These are phyloP conservation scores for Aureobasidium namibiae DNA, from an alignment of 2,329 filamentous ascomycete genomes.

Conservation along the genomic window DNA sequence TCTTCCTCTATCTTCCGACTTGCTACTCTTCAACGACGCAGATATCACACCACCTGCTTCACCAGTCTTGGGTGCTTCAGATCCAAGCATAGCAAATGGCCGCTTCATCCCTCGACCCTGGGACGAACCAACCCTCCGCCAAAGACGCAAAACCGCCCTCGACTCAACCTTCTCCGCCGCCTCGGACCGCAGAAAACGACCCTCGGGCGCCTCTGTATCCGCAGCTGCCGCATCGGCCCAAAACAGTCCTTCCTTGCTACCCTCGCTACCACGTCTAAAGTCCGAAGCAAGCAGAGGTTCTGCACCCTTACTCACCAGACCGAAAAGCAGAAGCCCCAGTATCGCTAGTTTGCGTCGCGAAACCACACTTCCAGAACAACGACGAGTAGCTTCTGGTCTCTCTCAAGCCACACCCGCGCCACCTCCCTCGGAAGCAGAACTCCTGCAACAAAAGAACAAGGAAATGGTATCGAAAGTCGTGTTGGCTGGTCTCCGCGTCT, in stretches of 20 bases:
- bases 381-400: not conserved
- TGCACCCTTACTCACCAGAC: slow-evolving; percentile 19
- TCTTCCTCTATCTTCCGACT: slow-evolving; percentile 36
- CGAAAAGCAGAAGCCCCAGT: slow-evolving; percentile 25
- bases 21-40: slow-evolving; percentile 20
- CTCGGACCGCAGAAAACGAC: slow-evolving; percentile 31
- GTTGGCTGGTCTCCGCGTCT: slow-evolving; percentile 46
- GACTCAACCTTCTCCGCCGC: slow-evolving; percentile 41
- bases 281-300: slow-evolving; percentile 16
- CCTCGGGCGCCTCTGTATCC: slow-evolving; percentile 35
- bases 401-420: not conserved
- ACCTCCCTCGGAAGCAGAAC: not conserved
- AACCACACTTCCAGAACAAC: slow-evolving; percentile 6
- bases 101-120: slow-evolving; percentile 18
- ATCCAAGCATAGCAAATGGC: slow-evolving; percentile 16
- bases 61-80: slow-evolving; percentile 12
- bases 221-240: slow-evolving; percentile 30
- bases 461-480: slow-evolving; percentile 42
- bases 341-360: slow-evolving; percentile 19
- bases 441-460: slow-evolving; percentile 34
- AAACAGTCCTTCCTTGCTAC: slow-evolving; percentile 10
- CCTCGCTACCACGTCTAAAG: slow-evolving; percentile 25
- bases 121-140: slow-evolving; percentile 17
- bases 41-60: slow-evolving; percentile 22
- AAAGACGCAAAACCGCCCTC: slow-evolving; percentile 34